Base-by-base conservation (phyloP, 495 filamentous ascomycete genomes). In the Polyplosphaeria fusca region DNA sequence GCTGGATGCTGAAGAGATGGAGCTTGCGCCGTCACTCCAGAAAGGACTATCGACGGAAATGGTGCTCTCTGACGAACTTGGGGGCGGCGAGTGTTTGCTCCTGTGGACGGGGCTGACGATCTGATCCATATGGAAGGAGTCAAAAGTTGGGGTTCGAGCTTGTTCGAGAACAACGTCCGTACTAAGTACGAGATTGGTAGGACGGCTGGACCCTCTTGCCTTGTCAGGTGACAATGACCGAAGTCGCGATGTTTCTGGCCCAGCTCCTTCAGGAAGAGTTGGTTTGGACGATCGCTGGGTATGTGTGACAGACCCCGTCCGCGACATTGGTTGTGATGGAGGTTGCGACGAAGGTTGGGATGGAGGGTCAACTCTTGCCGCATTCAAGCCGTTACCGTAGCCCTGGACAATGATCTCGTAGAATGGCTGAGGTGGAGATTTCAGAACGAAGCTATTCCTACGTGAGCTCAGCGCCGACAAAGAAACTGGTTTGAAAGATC, bases 381-480 rank as follows among this genome's bases (percentile, higher is more conserved):
- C 41, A 47, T 64, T 64, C 28, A 67, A 28, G 4, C 68, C 67
- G 39, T 70, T 70, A 16, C 68, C 68, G 27, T 72, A 70, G 9
- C 67, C 67, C 4, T 70, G 68, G 5, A 72, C 58, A 3, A 70
- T 30, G 20, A 70, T 70, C 49, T 72, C 68, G 41, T 61, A 71
- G 39, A 64, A 71, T 0, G 61, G 32, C 11, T 57, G 43, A 12
- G 59, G 0, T 1, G 47, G 25, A 9, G 37, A 13, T 13, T 47
- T 55, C n/a, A 47, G 30, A 7, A 58, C 27, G 12, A 55, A 35
- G 49, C 58, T 68, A 38, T 58, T 64, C 5, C 65, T 63, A n/a
- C 68, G 61, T 4, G 63, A 58, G 30, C 38, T 32, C 37, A 64
- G 45, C 32, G 60, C 14, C 49, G 51, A 47, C 37, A 68, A 24